Evolutionary conservation across 2,329 filamentous ascomycete species (phyloP), one percentile per base, ranked within the genome.

Genomic region (Colletotrichum cordylinicola): DNA sequence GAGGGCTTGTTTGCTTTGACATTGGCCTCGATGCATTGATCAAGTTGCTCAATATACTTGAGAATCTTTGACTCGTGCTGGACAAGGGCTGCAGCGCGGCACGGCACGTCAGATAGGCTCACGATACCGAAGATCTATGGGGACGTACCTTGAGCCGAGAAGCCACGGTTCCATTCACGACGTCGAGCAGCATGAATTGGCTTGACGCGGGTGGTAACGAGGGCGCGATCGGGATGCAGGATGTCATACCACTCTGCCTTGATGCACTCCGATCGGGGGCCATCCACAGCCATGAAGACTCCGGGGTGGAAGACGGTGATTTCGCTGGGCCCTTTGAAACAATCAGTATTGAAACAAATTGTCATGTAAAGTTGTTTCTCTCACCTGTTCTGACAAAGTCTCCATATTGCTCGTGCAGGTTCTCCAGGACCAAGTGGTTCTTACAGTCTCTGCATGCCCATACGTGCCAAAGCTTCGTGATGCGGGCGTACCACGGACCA

Each of bases 381-480:
- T 39, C 62, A 79, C 79, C 80, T 8, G 79, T 82, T 27, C 81
- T 78, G 39, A 82, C 76, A n/a, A 81, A 79, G n/a, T 78, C 75
- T 2, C 80, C 79, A 60, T 81, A 81, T 58, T 80, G 12, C 31
- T 77, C 62, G 37, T 80, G 65, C 12, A 82, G 43, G 9, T 66
- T n/a, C 16, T 79, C 74, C 33, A 81, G 62, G 4, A 81, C 70
- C 15, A 76, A 39, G 29, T 81, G 78, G 43, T 82, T 81, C 37
- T 71, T 77, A 15, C 78, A 80, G 56, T 76, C 79, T 80, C 65
- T 78, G 75, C 18, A 76, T 56, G 64, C 73, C 78, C 77, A 82
- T 6, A 85, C 74, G 39, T 83, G 81, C 80, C 85, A 85, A 4
- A 86, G 78, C 66, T 87, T 87, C 18, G 81, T 82, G 21, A 85